Percentiles rank a stretch among this genome's conserved stretches.
These are phyloP conservation scores for Salinomyces thailandicus DNA, from an alignment of 2,329 filamentous ascomycete genomes.

Conservation along the genomic window DNA sequence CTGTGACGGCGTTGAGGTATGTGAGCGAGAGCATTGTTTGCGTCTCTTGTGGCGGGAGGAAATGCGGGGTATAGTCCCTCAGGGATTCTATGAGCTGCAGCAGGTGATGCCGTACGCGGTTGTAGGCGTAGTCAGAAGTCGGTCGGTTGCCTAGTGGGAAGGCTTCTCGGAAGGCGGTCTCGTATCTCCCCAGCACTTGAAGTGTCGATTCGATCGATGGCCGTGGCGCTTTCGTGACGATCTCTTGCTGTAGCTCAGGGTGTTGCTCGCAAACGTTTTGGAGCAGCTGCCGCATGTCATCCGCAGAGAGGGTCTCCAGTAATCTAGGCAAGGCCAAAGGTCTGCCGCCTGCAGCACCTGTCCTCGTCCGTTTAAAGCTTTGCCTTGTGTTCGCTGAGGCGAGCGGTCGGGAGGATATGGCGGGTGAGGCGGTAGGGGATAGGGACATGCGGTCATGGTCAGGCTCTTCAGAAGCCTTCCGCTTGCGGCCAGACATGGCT, in stretches of 20 bases:
- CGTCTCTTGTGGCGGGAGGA: conserved; percentile 79
- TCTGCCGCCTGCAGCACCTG: conserved; percentile 55
- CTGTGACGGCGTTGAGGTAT: conserved; percentile 82
- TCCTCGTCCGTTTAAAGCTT: conserved; percentile 56
- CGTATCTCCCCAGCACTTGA: conserved; percentile 70
- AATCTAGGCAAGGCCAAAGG: conserved; percentile 61
- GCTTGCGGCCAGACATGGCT: conserved; percentile 53
- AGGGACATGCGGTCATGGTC: conserved; percentile 75
- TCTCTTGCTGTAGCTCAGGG: conserved; percentile 73
- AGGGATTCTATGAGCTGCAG: conserved; percentile 76
- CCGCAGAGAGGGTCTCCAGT: conserved; percentile 84
- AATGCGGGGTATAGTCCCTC: conserved; percentile 90
- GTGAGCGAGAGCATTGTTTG: conserved; percentile 74
- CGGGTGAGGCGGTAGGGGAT: conserved; percentile 74
- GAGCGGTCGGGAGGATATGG: conserved; percentile 58
- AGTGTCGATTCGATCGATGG: conserved; percentile 74
- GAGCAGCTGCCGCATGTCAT: conserved; percentile 75
- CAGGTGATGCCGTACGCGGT: conserved; percentile 75
- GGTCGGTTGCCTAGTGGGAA: conserved; percentile 78
- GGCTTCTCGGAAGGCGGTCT: conserved; percentile 62
- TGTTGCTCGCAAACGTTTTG: conserved; percentile 85
- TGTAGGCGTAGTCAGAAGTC: conserved; percentile 87
- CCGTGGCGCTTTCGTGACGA: conserved; percentile 73
- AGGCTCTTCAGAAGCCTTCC: conserved; percentile 70
- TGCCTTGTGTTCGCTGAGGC: conserved; percentile 40